A percentile compares a stretch with the other conserved stretches of the same genome.
These are phyloP conservation scores for Debaryomycetaceae sp. DNA, from an alignment of 1,139 yeast genomes.

Conservation along the genomic window DNA sequence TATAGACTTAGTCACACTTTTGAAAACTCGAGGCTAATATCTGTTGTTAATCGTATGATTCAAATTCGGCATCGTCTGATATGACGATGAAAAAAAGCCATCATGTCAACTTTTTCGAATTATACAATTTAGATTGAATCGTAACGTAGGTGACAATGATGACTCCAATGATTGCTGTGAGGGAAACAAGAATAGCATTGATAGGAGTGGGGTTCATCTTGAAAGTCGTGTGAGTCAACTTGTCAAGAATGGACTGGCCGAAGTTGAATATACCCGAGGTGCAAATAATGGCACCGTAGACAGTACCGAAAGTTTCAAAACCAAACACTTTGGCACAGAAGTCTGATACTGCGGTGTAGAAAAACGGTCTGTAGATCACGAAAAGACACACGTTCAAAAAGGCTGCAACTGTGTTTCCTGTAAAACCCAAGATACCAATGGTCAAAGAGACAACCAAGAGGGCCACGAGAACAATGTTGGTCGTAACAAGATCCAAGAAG, in stretches of 20 bases:
- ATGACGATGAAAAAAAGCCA: no score
- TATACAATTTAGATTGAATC: constrained; percentile 23
- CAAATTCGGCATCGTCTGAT: no score
- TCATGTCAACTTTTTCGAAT: constrained; percentile 12
- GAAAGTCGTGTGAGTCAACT: constrained; percentile 35
- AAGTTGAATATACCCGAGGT: constrained; percentile 39
- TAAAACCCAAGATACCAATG: constrained; percentile 37
- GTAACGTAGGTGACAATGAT: constrained; percentile 28
- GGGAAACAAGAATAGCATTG: constrained; percentile 24
- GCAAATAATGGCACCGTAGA: constrained; percentile 43
- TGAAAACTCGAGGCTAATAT: no score
- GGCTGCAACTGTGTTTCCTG: constrained; percentile 28
- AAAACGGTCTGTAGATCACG: constrained; percentile 43
- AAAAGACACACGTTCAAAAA: constrained; percentile 34
- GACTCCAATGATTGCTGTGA: constrained; percentile 30
- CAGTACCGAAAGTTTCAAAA: constrained; percentile 46
- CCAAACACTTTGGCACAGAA: constrained; percentile 49
- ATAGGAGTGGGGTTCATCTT: constrained; percentile 43
- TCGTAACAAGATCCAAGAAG: constrained; percentile 36
- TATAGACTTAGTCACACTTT: no score
- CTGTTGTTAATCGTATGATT: no score
- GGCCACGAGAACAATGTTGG: constrained; percentile 27
- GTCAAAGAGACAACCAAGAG: constrained; percentile 29
- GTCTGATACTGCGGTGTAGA: constrained; percentile 43
- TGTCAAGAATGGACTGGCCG: constrained; percentile 37